Base-by-base conservation (phyloP, 2,329 filamentous ascomycete species). In the Pseudopyricularia cyperi region DNA sequence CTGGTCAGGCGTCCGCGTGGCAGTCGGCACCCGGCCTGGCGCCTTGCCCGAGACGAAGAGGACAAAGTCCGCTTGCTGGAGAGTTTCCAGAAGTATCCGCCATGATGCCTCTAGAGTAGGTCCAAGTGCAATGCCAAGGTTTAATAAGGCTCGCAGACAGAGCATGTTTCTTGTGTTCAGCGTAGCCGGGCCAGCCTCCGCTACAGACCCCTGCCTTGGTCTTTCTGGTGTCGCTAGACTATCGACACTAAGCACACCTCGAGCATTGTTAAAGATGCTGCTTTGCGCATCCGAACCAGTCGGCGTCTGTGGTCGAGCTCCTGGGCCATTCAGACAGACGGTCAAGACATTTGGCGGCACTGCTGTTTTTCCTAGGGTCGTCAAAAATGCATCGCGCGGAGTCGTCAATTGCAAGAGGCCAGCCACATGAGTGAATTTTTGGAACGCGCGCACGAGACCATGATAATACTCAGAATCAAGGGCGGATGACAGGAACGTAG, bases 381-480 rank as follows among this genome's bases (percentile, higher is more conserved):
- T 97, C 33, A 98, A 73, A 61, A 98, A 94, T 0, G 93, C 93
- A 72, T 98, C 93, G 57, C 93, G 77, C 0, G 93, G 90, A 0
- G 91, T 96, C 12, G 77, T 73, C 9, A 97, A 77, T 56, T 90
- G 82, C 8, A 98, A 69, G 47, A 98, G 73, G 5, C 93, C 94
- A 37, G 93, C 89, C 3, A 97, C 91, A 63, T 98, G 94, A 1
- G 93, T 87, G 61, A 98, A 87, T 57, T 94, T 89, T 61, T 98
- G 93, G 59, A 97, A 95, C 0, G 91, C 87, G 57, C 93, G 80
- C 24, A 98, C 91, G 1, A 98, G 72, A 9, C 85, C 82, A 58
- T 96, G 90, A 60, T 97, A 98, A 59, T 93, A 96, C 51, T 96
- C 89, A 1, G 88, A 85, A 63, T 98, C 93, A 4, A 98, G 72